A percentile compares a stretch with the other conserved stretches of the same genome.
These are phyloP conservation scores for Mycena crocata DNA, from an alignment of 768 basidiomycete genomes.

Conservation along the genomic window DNA sequence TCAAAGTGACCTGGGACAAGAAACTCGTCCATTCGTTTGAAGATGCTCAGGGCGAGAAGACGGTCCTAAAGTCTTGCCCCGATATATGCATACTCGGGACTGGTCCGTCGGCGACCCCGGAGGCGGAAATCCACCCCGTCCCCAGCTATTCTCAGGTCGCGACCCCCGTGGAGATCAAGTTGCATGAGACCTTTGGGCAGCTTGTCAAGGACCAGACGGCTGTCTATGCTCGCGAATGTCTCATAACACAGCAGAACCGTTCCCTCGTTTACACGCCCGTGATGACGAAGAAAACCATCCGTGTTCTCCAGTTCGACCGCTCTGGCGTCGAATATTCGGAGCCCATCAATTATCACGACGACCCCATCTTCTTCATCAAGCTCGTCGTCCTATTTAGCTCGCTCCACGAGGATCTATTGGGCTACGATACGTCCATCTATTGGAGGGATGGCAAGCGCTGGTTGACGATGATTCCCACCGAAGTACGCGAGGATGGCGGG, in stretches of 20 bases:
- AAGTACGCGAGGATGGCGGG: not conserved
- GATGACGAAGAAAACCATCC: slow-evolving; percentile 28
- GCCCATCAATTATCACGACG: slow-evolving; percentile 32
- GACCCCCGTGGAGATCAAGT: slow-evolving; percentile 27
- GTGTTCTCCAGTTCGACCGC: slow-evolving; percentile 36
- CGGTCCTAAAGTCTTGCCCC: slow-evolving; percentile 12
- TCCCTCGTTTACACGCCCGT: slow-evolving; percentile 32
- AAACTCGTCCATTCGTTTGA: not conserved
- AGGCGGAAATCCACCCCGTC: not conserved
- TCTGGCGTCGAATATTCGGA: slow-evolving; percentile 28
- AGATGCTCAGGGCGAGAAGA: not conserved
- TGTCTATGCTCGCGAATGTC: slow-evolving; percentile 33
- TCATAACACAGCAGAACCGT: slow-evolving; percentile 37
- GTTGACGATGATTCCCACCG: slow-evolving; percentile 4
- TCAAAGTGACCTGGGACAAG: not conserved
- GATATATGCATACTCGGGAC: slow-evolving; percentile 13
- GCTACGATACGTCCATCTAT: slow-evolving; percentile 38
- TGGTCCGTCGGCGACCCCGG: slow-evolving; percentile 5
- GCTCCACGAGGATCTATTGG: slow-evolving; percentile 29
- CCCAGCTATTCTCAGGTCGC: not conserved
- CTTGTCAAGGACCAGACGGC: slow-evolving; percentile 26
- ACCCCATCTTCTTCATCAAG: slow-evolving; percentile 32
- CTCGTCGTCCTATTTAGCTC: slow-evolving; percentile 36
- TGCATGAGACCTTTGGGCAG: not conserved
- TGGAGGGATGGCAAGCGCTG: slow-evolving; percentile 27